A percentile compares a stretch with the other conserved stretches of the same genome.
These are phyloP conservation scores for Phytopythium chamaehyphon DNA, from an alignment of 352 stramenopile genomes.

Conservation along the genomic window DNA sequence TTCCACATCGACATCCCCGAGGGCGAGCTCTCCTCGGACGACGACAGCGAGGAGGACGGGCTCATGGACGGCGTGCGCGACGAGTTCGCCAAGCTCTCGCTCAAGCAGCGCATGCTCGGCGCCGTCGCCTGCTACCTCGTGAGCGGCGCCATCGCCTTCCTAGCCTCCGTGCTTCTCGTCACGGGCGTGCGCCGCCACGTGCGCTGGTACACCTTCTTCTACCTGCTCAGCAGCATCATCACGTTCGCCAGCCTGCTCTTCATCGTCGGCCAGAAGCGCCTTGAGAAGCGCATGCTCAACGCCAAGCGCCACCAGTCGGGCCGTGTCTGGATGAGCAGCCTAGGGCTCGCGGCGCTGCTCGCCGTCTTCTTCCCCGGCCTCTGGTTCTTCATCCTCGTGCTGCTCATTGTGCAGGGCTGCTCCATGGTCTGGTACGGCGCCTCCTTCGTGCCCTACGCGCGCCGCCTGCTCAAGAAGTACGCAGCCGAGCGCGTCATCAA, in stretches of 20 bases:
- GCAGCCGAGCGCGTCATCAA: conserved; percentile 30
- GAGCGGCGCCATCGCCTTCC: conserved; percentile 27
- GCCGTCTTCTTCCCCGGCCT: conserved; percentile 36
- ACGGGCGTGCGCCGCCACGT: conserved; percentile 32
- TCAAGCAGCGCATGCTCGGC: conserved; percentile 31
- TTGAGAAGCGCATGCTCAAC: conserved; percentile 38
- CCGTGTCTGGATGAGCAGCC: conserved; percentile 33
- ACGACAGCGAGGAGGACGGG: conserved; percentile 36
- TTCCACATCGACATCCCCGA: conserved; percentile 37
- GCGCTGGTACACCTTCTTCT: conserved; percentile 37
- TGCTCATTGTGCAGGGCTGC: conserved; percentile 46
- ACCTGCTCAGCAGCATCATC: conserved; percentile 37
- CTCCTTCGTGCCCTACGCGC: conserved; percentile 45
- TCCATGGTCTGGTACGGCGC: conserved; percentile 60
- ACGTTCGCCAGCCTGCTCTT: conserved; percentile 41
- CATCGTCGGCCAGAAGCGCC: conserved; percentile 34
- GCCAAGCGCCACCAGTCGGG: conserved; percentile 26
- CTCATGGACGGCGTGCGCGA: conserved; percentile 31
- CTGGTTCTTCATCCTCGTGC: conserved; percentile 44
- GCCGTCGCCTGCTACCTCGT: conserved; percentile 34
- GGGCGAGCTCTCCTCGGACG: conserved; percentile 23
- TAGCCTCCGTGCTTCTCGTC: conserved; percentile 29
- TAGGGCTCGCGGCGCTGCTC: conserved; percentile 37
- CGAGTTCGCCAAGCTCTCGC: conserved; percentile 33
- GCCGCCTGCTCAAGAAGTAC: conserved; percentile 43